phyloP scores from a whole-genome alignment of 192 early-diverging fungal genomes.

The Mortierella claussenii region DNA sequence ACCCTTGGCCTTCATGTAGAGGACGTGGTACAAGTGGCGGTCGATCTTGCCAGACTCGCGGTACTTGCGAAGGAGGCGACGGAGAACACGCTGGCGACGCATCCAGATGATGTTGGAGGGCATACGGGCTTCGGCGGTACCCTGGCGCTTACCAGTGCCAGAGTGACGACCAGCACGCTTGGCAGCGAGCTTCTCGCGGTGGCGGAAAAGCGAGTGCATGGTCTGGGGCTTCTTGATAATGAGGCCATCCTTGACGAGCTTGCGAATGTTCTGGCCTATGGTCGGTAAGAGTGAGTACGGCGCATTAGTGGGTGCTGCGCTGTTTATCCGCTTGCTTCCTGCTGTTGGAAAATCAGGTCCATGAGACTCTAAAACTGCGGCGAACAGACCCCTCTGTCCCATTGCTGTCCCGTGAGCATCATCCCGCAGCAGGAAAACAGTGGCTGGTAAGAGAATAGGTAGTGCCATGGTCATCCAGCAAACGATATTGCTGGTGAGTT shows the following conservation, averaged over 20 bases:
- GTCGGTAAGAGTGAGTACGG: too few species aligned
- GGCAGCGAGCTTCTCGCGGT: conserved; percentile 89
- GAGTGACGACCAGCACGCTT: conserved; percentile 98
- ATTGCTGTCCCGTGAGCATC: neutral
- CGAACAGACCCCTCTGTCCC: conserved; percentile 16
- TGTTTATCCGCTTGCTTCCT: too few species aligned
- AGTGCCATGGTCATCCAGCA: too few species aligned
- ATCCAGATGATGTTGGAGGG: conserved; percentile 95
- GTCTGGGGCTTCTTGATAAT: conserved; percentile 94
- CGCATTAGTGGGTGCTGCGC: too few species aligned
- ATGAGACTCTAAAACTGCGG: neutral
- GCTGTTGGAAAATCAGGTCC: neutral
- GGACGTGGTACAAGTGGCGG: conserved; percentile 94
- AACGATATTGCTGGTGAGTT: too few species aligned
- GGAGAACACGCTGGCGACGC: conserved; percentile 96
- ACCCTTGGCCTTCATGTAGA: conserved; percentile 99
- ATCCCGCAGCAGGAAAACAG: neutral
- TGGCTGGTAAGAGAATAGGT: neutral
- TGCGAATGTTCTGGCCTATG: conserved; percentile 94
- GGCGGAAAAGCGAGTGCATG: conserved; percentile 92
- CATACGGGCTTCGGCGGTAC: conserved; percentile 99
- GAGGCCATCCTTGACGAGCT: conserved; percentile 96
- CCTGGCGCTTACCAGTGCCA: conserved; percentile 91
- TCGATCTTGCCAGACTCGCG: conserved; percentile 98
- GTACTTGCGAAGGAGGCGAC: conserved; percentile 96